These are phyloP conservation scores for Coemansia reversa DNA, from an alignment of 192 early-diverging fungal genomes.

Conservation along the genomic window DNA sequence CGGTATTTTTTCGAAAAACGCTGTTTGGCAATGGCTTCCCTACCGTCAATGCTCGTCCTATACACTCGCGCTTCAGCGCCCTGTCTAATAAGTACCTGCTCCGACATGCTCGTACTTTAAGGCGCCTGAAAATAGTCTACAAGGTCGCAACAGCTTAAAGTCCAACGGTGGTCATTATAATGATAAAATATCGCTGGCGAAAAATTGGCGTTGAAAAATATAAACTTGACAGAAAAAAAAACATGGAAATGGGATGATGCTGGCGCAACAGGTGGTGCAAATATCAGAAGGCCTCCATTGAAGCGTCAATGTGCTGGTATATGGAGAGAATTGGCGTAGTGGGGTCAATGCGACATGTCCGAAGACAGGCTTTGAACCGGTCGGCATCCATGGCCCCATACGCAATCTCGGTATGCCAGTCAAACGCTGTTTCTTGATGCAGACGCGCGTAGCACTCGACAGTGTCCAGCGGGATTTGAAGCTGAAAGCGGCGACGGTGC, in stretches of 20 bases:
- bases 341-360: constrained; percentile 20
- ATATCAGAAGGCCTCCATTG: constrained; percentile 28
- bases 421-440: constrained; percentile 26
- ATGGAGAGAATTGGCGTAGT: constrained; percentile 40
- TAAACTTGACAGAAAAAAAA: background rate
- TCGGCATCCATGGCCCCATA: constrained; percentile 36
- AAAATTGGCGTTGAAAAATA: background rate
- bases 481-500: constrained; percentile 41
- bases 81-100: constrained; percentile 68
- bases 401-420: constrained; percentile 40
- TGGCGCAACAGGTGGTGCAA: background rate
- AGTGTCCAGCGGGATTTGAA: constrained; percentile 33
- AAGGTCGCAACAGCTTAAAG: background rate
- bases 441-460: constrained; percentile 31
- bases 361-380: constrained; percentile 22
- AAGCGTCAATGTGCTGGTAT: constrained; percentile 42
- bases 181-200: background rate
- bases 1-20: constrained; percentile 91
- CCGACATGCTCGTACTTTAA: constrained; percentile 6
- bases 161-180: background rate
- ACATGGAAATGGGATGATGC: background rate
- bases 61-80: constrained; percentile 90
- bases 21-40: constrained; percentile 56
- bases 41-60: constrained; percentile 59
- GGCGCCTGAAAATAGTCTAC: background rate